phyloP scores from a whole-genome alignment of 2,329 filamentous ascomycete species.

The Paecilomyces niveus region DNA sequence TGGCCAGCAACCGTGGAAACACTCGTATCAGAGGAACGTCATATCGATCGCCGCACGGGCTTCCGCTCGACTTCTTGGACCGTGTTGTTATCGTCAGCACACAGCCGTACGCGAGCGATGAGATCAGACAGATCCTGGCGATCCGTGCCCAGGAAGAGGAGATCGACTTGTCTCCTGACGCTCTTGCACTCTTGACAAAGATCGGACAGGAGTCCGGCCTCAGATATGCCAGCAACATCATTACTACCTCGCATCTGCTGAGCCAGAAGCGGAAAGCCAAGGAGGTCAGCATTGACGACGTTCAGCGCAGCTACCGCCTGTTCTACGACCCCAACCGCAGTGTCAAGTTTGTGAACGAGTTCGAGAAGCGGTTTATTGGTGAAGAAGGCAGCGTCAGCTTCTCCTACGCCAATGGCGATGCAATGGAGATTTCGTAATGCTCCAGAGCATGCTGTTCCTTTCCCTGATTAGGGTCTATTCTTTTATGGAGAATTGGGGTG shows the following conservation, averaged over 20 bases:
- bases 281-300: constrained; percentile 78
- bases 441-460: constrained; percentile 4
- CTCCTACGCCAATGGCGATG: constrained; percentile 50
- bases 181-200: constrained; percentile 87
- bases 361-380: constrained; percentile 87
- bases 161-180: constrained; percentile 82
- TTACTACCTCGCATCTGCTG: constrained; percentile 86
- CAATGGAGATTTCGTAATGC: constrained; percentile 59
- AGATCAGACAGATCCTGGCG: constrained; percentile 85
- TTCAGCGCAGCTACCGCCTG: constrained; percentile 85
- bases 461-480: constrained; percentile 5
- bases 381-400: constrained; percentile 76
- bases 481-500: constrained; percentile 8
- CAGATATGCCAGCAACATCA: constrained; percentile 94
- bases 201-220: constrained; percentile 89
- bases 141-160: constrained; percentile 96
- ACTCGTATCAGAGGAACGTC: constrained; percentile 88
- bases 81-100: constrained; percentile 95
- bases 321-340: constrained; percentile 89
- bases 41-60: constrained; percentile 85
- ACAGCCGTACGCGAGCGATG: constrained; percentile 70
- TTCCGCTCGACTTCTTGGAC: constrained; percentile 93
- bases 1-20: constrained; percentile 94
- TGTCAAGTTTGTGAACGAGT: constrained; percentile 82
- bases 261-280: constrained; percentile 77